Conservation (phyloP, 495 filamentous ascomycete species). For the Corynascus novoguineensis region DNA sequence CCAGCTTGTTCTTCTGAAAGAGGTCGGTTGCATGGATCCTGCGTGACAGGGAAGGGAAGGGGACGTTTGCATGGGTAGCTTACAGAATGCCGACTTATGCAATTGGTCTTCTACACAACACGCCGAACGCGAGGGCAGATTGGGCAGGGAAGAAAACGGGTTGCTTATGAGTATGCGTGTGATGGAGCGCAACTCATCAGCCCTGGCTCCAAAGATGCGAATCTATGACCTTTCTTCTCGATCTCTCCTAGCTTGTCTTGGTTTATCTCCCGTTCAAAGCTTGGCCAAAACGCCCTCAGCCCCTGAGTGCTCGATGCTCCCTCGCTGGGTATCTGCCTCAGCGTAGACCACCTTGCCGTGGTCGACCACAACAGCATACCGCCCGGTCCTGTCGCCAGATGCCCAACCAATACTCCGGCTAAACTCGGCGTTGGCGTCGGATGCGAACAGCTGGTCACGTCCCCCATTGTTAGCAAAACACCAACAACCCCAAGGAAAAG, state of each 20-base stretch:
- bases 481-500: not conserved
- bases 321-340: constrained; percentile 65
- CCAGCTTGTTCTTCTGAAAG: constrained; percentile 26
- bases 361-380: constrained; percentile 84
- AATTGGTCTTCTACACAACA: constrained; percentile 19
- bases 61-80: constrained; percentile 35
- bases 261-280: constrained; percentile 41
- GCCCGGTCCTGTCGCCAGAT: constrained; percentile 63
- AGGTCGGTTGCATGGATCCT: constrained; percentile 32
- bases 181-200: not conserved
- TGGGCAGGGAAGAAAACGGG: not conserved
- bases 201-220: constrained; percentile 4
- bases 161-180: not conserved
- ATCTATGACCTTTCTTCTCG: constrained; percentile 17
- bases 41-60: constrained; percentile 22
- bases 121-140: not conserved
- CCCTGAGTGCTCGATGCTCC: constrained; percentile 64
- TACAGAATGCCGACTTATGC: constrained; percentile 33
- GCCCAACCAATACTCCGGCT: constrained; percentile 80
- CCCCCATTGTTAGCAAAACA: not conserved
- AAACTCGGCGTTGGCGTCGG: constrained; percentile 71
- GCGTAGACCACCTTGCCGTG: constrained; percentile 87
- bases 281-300: constrained; percentile 68
- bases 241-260: not conserved
- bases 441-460: constrained; percentile 69